These are phyloP conservation scores for Circinella minor DNA, from an alignment of 371 early-diverging fungal genomes.

Conservation along the genomic window DNA sequence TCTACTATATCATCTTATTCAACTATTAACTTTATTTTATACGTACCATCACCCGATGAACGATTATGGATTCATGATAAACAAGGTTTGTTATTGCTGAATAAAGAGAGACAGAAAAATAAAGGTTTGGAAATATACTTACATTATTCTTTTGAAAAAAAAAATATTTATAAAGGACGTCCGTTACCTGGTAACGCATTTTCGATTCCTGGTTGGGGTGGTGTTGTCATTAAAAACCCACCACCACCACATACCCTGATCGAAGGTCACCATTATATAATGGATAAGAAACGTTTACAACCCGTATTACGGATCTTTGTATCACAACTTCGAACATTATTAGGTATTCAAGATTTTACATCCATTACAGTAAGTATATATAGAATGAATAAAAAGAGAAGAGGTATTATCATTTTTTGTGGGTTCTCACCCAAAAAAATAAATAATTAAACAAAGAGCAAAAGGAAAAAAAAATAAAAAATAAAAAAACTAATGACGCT, in stretches of 20 bases:
- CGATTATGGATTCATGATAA: conserved; percentile 66
- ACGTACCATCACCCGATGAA: conserved; percentile 71
- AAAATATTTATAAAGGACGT: conserved; percentile 20
- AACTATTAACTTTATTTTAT: conserved; percentile 86
- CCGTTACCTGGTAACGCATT: conserved; percentile 75
- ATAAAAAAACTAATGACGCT: not conserved
- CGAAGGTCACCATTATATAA: conserved; percentile 22
- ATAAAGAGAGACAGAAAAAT: no score
- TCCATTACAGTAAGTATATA: conserved; percentile 5
- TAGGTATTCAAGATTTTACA: conserved; percentile 71
- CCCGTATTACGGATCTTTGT: conserved; percentile 79
- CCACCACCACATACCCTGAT: conserved; percentile 16
- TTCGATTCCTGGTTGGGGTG: conserved; percentile 93
- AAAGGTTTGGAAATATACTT: no score
- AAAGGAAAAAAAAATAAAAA: no score
- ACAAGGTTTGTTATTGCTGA: conserved; percentile 34
- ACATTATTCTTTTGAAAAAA: no score
- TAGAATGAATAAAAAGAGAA: no score
- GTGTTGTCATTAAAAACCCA: conserved; percentile 77
- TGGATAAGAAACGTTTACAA: conserved; percentile 62
- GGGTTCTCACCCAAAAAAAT: no score
- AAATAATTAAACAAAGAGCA: no score
- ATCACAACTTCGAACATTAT: conserved; percentile 77
- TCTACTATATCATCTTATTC: conserved; percentile 83
- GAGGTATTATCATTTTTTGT: not conserved